Evolutionary conservation across 352 stramenopile species (phyloP).

Genomic region (Phytophthora agathidicida): DNA sequence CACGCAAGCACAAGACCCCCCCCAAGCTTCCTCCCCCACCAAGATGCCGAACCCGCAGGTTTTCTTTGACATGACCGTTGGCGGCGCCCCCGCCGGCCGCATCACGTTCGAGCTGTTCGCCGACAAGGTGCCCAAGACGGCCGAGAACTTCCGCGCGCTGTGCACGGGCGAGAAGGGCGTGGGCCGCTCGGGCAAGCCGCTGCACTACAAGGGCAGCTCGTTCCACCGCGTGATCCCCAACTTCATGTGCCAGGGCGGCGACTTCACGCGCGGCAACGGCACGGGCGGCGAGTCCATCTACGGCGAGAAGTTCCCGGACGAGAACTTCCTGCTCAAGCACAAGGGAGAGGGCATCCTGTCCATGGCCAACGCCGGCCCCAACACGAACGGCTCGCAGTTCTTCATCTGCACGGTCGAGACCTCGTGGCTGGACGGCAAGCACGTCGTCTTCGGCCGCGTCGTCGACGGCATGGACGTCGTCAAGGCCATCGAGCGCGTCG

Average conservation of each 20-base stretch:
- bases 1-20: conserved; percentile 33
- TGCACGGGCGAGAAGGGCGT: conserved; percentile 98
- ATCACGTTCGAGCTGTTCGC: conserved; percentile 91
- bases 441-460: conserved; percentile 96
- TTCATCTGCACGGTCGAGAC: conserved; percentile 95
- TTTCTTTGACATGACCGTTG: conserved; percentile 99
- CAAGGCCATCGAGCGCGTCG: conserved; percentile 96
- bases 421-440: conserved; percentile 91
- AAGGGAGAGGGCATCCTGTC: conserved; percentile 91
- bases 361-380: conserved; percentile 96
- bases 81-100: conserved; percentile 87
- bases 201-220: conserved; percentile 85
- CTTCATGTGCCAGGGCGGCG: conserved; percentile 97
- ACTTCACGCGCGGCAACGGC: conserved; percentile 95
- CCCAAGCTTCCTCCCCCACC: conserved; percentile 6
- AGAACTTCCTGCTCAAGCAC: conserved; percentile 96
- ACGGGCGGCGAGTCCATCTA: conserved; percentile 96
- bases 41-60: conserved; percentile 92
- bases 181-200: conserved; percentile 72
- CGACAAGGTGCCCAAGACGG: conserved; percentile 93
- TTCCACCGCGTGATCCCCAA: conserved; percentile 95
- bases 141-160: conserved; percentile 98
- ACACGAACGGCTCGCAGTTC: conserved; percentile 98
- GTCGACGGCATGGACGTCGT: conserved; percentile 97
- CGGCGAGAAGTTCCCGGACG: conserved; percentile 95